A percentile compares a stretch with the other conserved stretches of the same genome.
These are phyloP conservation scores for Furcasterigmium furcatum DNA, from an alignment of 2,329 filamentous ascomycete genomes.

Conservation along the genomic window DNA sequence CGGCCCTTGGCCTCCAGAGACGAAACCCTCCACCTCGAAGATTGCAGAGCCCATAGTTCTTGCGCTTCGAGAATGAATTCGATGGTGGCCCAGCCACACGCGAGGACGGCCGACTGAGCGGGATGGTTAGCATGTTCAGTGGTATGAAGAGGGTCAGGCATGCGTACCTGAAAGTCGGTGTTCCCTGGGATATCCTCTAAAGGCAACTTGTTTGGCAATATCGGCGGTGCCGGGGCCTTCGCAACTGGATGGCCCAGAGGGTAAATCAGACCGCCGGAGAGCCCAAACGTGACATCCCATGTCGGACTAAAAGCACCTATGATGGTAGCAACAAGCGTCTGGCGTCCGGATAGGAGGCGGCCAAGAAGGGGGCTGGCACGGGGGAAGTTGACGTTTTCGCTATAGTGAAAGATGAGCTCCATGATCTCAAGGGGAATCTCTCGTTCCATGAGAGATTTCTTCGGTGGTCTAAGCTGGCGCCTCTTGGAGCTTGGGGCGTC, in stretches of 20 bases:
- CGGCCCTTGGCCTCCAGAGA: too few species aligned
- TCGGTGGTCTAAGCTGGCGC: neutral
- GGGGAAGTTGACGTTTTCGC: conserved; percentile 44
- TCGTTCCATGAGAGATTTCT: conserved; percentile 21
- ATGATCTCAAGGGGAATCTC: conserved; percentile 49
- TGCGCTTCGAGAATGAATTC: conserved; percentile 43
- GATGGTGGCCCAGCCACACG: conserved; percentile 40
- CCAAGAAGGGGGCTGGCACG: conserved; percentile 41
- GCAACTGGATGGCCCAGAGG: neutral
- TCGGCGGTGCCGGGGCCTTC: neutral
- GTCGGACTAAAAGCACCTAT: conserved; percentile 31
- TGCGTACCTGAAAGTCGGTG: conserved; percentile 39
- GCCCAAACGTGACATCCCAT: conserved; percentile 34
- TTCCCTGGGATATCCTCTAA: conserved; percentile 30
- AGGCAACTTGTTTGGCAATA: too few species aligned
- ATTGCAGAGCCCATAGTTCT: conserved; percentile 46
- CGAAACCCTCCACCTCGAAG: too few species aligned
- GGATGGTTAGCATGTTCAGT: conserved; percentile 5
- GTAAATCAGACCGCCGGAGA: conserved; percentile 8
- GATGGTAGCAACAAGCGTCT: conserved; percentile 31
- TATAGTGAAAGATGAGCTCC: conserved; percentile 48
- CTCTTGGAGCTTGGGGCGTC: conserved; percentile 4
- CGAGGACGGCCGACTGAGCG: conserved; percentile 37
- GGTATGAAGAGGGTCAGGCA: neutral
- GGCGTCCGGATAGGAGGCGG: conserved; percentile 37